Evolutionary conservation across 139 green algal genomes (phyloP), one percentile per base, ranked within the genome.

Genomic region (Gonium pectorale): DNA sequence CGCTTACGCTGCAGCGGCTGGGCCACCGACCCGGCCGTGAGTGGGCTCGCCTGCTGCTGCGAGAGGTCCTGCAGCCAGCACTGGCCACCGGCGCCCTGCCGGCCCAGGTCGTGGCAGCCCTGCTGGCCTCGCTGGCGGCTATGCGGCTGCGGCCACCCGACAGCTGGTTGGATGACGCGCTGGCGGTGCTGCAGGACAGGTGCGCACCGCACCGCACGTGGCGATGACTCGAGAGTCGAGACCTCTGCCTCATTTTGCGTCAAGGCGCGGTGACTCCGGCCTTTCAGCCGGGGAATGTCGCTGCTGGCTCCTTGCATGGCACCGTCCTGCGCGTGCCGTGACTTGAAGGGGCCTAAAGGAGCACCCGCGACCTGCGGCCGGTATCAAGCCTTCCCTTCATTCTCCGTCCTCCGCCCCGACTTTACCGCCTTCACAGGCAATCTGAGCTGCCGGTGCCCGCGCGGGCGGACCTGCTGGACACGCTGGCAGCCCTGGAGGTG

Each of bases 111-210:
- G 29, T 71, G 59, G 75, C 75, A 2, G 59, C 59, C 29, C 40
- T 82, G 75, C 40, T 82, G 75, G 40, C 35, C n/a, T 43, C 52
- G 17, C 75, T 82, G 75, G 75, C 38, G 38, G 59, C 37, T 17
- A 51, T 82, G 54, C 21, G 75, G 2, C 21, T 82, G 29, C 63
- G 75, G 43, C 75, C 75, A 19, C 1, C 40, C 0, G 75, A 82
- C 59, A 41, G 2, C 8, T 82, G 75, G 75, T 5, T 82, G 59
- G 75, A 82, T 7, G 17, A 1, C 15, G 75, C 75, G 43, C 75
- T 82, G 56, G 75, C 15, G 59, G 59, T 19, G 13, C 60, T 82
- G 40, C 24, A 82, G n/a, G 29, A 19, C 40, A 60, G 75, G 75
- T 82, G 41, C 9, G 75, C 7, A 5, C 35, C 13, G 49, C n/a